These are phyloP conservation scores for Plasmodium yoelii DNA, from an alignment of 169 alveolate species.

Conservation along the genomic window DNA sequence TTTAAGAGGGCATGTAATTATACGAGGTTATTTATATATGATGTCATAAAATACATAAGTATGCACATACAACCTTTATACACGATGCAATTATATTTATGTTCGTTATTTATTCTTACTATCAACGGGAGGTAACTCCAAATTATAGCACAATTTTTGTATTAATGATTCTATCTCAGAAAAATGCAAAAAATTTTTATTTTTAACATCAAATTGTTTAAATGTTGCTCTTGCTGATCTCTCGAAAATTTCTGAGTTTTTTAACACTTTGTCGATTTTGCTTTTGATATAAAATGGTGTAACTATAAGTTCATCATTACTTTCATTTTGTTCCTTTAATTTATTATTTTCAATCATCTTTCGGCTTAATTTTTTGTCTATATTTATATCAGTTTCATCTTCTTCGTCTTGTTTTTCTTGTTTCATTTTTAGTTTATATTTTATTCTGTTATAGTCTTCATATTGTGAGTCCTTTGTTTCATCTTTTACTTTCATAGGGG, in stretches of 20 bases:
- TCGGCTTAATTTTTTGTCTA: conserved; percentile 47
- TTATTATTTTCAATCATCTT: conserved; percentile 73
- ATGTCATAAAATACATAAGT: background rate
- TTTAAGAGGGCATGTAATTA: background rate
- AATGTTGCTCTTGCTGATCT: conserved; percentile 74
- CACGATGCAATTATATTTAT: too few species aligned
- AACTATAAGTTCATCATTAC: conserved; percentile 50
- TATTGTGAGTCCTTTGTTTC: background rate
- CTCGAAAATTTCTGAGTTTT: conserved; percentile 71
- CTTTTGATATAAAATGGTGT: conserved; percentile 77
- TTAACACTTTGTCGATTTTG: conserved; percentile 70
- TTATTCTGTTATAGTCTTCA: too few species aligned
- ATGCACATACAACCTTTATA: background rate
- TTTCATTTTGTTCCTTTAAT: conserved; percentile 62
- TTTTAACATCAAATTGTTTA: conserved; percentile 73
- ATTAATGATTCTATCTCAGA: conserved; percentile 72
- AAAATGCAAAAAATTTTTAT: conserved; percentile 69
- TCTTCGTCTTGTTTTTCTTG: background rate
- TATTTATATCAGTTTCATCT: conserved; percentile 25
- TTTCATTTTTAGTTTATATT: background rate
- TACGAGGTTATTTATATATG: background rate
- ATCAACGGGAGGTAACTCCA: conserved; percentile 76
- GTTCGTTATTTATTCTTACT: conserved; percentile 16
- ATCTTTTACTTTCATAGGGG: conserved; percentile 4
- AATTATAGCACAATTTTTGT: conserved; percentile 57